Conservation (phyloP, 1,139 yeast genomes). For the Geotrichum restrictum region DNA sequence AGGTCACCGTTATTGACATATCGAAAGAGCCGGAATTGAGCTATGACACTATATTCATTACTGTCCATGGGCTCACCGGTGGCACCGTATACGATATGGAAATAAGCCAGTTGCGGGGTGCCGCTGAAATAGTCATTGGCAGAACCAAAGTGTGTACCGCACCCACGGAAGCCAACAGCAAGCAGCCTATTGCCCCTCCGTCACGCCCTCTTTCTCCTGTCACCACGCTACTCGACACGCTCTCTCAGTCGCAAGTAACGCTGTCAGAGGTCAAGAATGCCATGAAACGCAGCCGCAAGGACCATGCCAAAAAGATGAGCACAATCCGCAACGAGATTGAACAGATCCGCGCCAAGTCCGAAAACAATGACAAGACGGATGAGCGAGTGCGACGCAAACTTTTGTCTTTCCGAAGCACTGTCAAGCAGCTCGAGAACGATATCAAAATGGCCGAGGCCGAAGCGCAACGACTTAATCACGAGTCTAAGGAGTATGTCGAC, state of each 20-base stretch:
- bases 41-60: conserved; percentile 15
- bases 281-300: conserved; percentile 36
- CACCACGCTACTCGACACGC: conserved; percentile 38
- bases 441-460: conserved; percentile 28
- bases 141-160: conserved; percentile 25
- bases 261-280: conserved; percentile 37
- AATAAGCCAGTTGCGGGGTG: conserved; percentile 23
- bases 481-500: conserved; percentile 23
- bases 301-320: conserved; percentile 37
- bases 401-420: conserved; percentile 35
- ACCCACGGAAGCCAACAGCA: conserved; percentile 11
- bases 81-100: conserved; percentile 38
- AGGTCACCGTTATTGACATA: conserved; percentile 13
- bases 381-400: conserved; percentile 37
- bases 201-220: conserved; percentile 39
- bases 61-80: conserved; percentile 35
- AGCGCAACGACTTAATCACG: conserved; percentile 22
- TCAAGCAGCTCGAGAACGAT: conserved; percentile 37
- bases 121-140: conserved; percentile 21
- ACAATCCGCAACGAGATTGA: conserved; percentile 38
- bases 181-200: conserved; percentile 23
- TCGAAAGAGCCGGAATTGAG: not conserved
- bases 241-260: conserved; percentile 36
- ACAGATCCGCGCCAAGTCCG: conserved; percentile 32
- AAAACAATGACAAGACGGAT: conserved; percentile 38